Conservation (phyloP, 352 stramenopile species). For the Globisporangium radiosum region DNA sequence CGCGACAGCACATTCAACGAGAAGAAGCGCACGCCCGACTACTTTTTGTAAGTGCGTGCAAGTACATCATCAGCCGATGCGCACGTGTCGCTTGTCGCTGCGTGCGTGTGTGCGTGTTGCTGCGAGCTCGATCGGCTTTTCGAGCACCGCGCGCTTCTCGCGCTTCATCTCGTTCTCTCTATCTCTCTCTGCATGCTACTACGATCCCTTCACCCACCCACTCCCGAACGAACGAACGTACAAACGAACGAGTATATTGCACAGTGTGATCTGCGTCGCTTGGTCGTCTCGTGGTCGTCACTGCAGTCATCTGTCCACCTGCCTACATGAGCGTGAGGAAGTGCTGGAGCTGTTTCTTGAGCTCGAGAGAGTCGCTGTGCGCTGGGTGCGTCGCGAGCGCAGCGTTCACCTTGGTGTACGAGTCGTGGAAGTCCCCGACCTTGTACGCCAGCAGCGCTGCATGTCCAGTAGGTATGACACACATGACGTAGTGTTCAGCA, state of each 20-base stretch:
- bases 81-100: neutral
- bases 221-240: too few species aligned
- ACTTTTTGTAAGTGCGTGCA: conserved; percentile 75
- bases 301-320: neutral
- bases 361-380: conserved; percentile 86
- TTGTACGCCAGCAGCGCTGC: conserved; percentile 88
- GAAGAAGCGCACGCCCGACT: conserved; percentile 89
- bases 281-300: neutral
- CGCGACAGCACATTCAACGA: conserved; percentile 90
- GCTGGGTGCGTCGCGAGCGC: conserved; percentile 70
- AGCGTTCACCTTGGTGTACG: conserved; percentile 81
- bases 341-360: conserved; percentile 83
- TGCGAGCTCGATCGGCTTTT: too few species aligned
- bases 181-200: neutral
- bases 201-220: too few species aligned
- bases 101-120: too few species aligned
- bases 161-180: neutral
- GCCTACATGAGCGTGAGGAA: conserved; percentile 71
- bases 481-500: neutral
- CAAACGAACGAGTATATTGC: too few species aligned
- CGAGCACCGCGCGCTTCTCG: neutral
- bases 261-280: neutral
- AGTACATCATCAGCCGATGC: neutral
- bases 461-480: neutral
- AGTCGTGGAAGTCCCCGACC: conserved; percentile 87